Percentiles rank a stretch among this genome's conserved stretches.
Conservation (phyloP, 768 basidiomycete genomes). For the Dentipellis fragilis region DNA sequence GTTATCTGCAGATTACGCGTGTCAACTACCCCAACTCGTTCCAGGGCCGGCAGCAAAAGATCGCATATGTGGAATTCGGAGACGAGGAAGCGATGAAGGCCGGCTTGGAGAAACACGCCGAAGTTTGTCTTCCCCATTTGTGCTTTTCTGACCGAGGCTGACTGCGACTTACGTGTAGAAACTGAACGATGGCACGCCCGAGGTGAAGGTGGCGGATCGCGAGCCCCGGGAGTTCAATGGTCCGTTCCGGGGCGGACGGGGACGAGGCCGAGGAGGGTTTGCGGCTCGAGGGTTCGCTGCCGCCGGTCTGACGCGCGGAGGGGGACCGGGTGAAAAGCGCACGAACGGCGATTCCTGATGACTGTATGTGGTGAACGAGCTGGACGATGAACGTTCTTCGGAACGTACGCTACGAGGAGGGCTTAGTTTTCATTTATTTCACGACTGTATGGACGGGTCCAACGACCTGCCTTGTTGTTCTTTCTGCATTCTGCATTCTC, state of each 20-base stretch:
- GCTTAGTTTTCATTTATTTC: not conserved
- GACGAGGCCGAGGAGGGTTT: slow-evolving; percentile 46
- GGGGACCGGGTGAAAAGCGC: slow-evolving; percentile 10
- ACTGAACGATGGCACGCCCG: slow-evolving; percentile 54
- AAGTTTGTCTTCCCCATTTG: slow-evolving; percentile 33
- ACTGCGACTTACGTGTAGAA: slow-evolving; percentile 32
- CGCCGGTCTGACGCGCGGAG: slow-evolving; percentile 48
- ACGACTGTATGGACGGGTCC: not conserved
- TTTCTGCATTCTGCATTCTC: not conserved
- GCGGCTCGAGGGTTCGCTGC: slow-evolving; percentile 59
- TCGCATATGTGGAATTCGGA: slow-evolving; percentile 85
- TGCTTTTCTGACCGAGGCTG: slow-evolving; percentile 8
- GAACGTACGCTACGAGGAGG: not conserved
- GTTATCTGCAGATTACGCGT: slow-evolving; percentile 45
- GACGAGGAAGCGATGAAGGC: slow-evolving; percentile 80
- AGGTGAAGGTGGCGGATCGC: slow-evolving; percentile 62
- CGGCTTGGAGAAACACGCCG: slow-evolving; percentile 64
- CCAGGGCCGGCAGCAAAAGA: slow-evolving; percentile 39
- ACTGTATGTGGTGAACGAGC: slow-evolving; percentile 2
- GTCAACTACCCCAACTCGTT: slow-evolving; percentile 46
- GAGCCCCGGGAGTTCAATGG: slow-evolving; percentile 23
- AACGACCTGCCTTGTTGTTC: not conserved
- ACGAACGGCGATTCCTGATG: slow-evolving; percentile 18
- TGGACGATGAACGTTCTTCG: not conserved
- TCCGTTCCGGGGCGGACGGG: slow-evolving; percentile 32